Conservation (phyloP, 75 land plant species). For the Ceratopteris richardii region DNA sequence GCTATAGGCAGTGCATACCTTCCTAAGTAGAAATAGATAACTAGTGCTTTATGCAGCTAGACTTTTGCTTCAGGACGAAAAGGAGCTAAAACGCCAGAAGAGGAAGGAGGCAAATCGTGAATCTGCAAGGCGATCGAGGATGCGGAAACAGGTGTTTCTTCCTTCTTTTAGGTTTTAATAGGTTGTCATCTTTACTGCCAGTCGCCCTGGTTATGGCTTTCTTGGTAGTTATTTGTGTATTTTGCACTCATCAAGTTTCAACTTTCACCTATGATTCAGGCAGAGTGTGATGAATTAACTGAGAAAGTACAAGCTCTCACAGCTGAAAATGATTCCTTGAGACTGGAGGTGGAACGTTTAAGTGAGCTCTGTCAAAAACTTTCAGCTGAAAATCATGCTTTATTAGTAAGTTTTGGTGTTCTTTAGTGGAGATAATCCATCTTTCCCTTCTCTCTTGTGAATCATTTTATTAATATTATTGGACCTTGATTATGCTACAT, state of each 20-base stretch:
- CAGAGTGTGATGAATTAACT: slow-evolving; percentile 40
- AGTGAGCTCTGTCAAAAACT: slow-evolving; percentile 15
- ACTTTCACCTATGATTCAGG: slow-evolving; percentile 11
- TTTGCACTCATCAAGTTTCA: not conserved
- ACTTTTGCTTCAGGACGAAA: slow-evolving; percentile 46
- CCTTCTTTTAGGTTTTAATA: not conserved
- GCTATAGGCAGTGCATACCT: not conserved
- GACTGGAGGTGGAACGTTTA: slow-evolving; percentile 14
- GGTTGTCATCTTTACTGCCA: not conserved
- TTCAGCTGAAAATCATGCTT: slow-evolving; percentile 11
- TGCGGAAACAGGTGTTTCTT: slow-evolving; percentile 53
- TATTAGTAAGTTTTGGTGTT: slow-evolving; percentile 13
- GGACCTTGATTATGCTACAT: too few relatives aligned
- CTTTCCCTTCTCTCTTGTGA: too few relatives aligned
- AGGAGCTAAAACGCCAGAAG: slow-evolving; percentile 72
- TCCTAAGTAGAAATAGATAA: not conserved
- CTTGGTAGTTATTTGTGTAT: not conserved
- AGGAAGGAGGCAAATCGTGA: slow-evolving; percentile 80
- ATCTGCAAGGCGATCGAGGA: slow-evolving; percentile 73
- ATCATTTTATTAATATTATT: too few relatives aligned
- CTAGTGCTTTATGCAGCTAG: not conserved
- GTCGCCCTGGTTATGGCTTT: too few relatives aligned
- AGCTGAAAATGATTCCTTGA: slow-evolving; percentile 27
- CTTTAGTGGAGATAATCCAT: too few relatives aligned
- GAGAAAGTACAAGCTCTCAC: slow-evolving; percentile 23